Evolutionary conservation across 2,329 filamentous ascomycete species (phyloP), one percentile per base, ranked within the genome.

Genomic region (Exophiala bonariae): DNA sequence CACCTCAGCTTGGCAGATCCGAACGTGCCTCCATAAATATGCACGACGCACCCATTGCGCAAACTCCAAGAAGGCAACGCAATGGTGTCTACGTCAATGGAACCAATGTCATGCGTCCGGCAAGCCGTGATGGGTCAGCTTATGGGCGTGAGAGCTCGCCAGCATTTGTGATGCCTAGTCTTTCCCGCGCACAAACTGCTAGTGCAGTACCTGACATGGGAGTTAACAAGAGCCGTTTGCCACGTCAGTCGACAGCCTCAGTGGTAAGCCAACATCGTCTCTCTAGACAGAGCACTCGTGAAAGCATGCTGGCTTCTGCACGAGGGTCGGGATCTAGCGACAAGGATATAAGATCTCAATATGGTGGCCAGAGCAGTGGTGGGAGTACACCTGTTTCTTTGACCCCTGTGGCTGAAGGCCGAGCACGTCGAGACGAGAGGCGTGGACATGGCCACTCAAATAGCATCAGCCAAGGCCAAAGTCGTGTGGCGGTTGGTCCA

Each of bases 21-120:
- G 56, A 59, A 33, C 49, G 58, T 4, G 49, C 52, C 3, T 55
- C 45, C 22, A 55, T 61, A 31, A 59, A 49, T 39, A 55, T 55
- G 44, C 57, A 48, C 35, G 58, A 59, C 33, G 48, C 49, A 20
- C 46, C 55, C 1, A 52, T 52, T 8, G 48, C 51, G 16, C 56
- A 58, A 20, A 60, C 58, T 6, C 58, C 58, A n/a, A 41, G 58
- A 26, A 47, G 58, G 16, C 54, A 57, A 37, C 52, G 56, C 14
- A 59, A 57, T 26, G 56, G 58, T 22, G 49, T 60, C 5, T 59
- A 59, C 34, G 44, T 54, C 46, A 59, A 56, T 41, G 54, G 55
- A 3, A 31, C 52, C 4, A 54, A 23, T 31, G 56, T 45, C 26
- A 55, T 59, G 26, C 54, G 58, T 6, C 58, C 58, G 9, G 53